Evolutionary conservation across 352 stramenopile genomes (phyloP), one percentile per base, ranked within the genome.

Genomic region (Pythium vanterpoolii): DNA sequence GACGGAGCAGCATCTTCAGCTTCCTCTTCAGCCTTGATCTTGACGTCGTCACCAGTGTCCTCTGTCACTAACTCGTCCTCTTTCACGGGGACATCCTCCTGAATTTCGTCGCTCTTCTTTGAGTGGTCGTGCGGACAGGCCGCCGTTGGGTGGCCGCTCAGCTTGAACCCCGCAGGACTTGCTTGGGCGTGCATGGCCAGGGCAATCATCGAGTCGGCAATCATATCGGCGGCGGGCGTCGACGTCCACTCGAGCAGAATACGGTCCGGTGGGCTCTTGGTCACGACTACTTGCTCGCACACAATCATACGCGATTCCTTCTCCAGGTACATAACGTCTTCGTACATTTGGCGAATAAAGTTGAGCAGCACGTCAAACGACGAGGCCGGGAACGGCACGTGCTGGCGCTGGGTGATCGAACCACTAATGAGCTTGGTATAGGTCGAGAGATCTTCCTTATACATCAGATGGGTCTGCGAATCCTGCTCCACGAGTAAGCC

Each of bases 191-290:
- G 95, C 89, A 98, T 98, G n/a, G 97, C 83, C 13, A 98, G 72
- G 18, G 90, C 93, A 38, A 98, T 93, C n/a, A 98, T 77, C 18
- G 93, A 97, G 79, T 99, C 96, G 19, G 95, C 96, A 55, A 98
- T 94, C 68, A 98, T 95, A 66, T 99, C 96, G 7, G 88, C 91
- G 4, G 89, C 96, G n/a, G 95, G 92, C 34, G 89, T 93, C 10
- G 93, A 93, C 23, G 90, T 93, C 89, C 89, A 96, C 46, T 90
- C 81, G 13, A 96, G 63, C 21, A 89, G 43, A n/a, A 96, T 58
- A 14, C 63, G 56, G 45, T 71, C 63, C 7, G 63, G 56, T 14
- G 50, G 56, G 11, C 27, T 43, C 30, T 76, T 76, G 4, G 86
- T 93, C 11, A 95, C 70, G 3, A 80, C 76, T 1, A 93, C 82